A percentile compares a stretch with the other conserved stretches of the same genome.
Conservation (phyloP, 306 rosid species). For the Lathyrus oleraceus region DNA sequence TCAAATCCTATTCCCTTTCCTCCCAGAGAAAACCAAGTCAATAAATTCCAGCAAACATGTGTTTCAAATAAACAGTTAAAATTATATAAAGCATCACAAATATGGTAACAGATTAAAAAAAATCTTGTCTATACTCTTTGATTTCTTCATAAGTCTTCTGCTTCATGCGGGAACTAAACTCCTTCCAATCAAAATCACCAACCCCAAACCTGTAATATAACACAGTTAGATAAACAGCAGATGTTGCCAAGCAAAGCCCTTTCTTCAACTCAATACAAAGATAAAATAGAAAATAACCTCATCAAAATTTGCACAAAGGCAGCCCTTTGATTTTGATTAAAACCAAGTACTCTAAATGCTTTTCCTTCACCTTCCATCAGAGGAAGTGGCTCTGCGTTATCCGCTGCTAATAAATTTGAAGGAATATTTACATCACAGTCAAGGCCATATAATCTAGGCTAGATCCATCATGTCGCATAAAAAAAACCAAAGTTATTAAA, state of each 20-base stretch:
- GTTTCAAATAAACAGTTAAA: constrained; percentile 13
- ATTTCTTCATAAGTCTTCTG: constrained; percentile 90
- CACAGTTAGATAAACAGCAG: constrained; percentile 39
- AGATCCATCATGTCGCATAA: constrained; percentile 7
- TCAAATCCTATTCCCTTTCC: constrained; percentile 13
- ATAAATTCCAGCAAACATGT: not conserved
- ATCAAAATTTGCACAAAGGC: constrained; percentile 90
- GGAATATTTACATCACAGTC: constrained; percentile 28
- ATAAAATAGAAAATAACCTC: constrained; percentile 60
- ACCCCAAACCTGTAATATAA: constrained; percentile 80
- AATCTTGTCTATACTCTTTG: constrained; percentile 59
- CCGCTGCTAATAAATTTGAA: constrained; percentile 54
- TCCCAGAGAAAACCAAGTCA: not conserved
- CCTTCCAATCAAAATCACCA: constrained; percentile 94
- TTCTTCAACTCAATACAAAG: constrained; percentile 32
- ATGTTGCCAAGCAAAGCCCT: constrained; percentile 30
- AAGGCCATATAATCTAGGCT: constrained; percentile 9
- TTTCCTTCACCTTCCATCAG: constrained; percentile 99
- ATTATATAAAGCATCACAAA: constrained; percentile 27
- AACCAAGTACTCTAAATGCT: constrained; percentile 94
- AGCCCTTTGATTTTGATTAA: constrained; percentile 95
- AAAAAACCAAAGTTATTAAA: constrained; percentile 24
- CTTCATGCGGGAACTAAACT: constrained; percentile 83
- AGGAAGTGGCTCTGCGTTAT: constrained; percentile 81
- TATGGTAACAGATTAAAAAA: constrained; percentile 26